Evolutionary conservation across 1,284 basidiomycete species (phyloP).

Genomic region (Exobasidium cylindrosporum): DNA sequence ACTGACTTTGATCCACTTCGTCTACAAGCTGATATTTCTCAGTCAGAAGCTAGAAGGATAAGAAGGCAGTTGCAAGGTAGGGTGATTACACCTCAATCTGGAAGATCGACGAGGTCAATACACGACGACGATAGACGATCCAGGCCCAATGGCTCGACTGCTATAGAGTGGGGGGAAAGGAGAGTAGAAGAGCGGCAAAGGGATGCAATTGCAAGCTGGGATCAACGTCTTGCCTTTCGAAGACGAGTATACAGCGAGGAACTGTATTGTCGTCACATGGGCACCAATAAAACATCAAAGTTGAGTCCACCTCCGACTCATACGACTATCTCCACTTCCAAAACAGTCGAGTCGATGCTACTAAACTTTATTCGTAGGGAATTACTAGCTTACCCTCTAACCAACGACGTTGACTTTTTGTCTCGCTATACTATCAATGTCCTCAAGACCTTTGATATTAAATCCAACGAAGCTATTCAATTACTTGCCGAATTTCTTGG

Average conservation of each 20-base stretch:
- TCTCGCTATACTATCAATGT: slow-evolving; percentile 45
- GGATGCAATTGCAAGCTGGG: not conserved
- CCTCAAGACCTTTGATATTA: slow-evolving; percentile 42
- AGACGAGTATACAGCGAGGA: not conserved
- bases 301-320: not conserved
- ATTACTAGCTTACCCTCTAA: slow-evolving; percentile 35
- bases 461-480: slow-evolving; percentile 34
- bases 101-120: not conserved
- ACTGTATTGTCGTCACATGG: slow-evolving; percentile 25
- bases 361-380: slow-evolving; percentile 50
- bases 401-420: slow-evolving; percentile 47
- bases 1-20: not conserved
- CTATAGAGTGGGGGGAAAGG: not conserved
- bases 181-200: not conserved
- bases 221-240: not conserved
- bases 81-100: not conserved
- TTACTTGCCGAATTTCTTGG: slow-evolving; percentile 50
- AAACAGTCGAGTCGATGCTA: slow-evolving; percentile 27
- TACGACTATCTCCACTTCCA: slow-evolving; percentile 11
- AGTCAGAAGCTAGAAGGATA: not conserved
- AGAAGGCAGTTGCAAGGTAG: not conserved
- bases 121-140: not conserved
- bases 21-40: not conserved
- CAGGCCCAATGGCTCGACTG: not conserved
- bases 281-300: not conserved